These are phyloP conservation scores for Pestalotiopsis fici DNA, from an alignment of 2,329 filamentous ascomycete genomes.

Conservation along the genomic window DNA sequence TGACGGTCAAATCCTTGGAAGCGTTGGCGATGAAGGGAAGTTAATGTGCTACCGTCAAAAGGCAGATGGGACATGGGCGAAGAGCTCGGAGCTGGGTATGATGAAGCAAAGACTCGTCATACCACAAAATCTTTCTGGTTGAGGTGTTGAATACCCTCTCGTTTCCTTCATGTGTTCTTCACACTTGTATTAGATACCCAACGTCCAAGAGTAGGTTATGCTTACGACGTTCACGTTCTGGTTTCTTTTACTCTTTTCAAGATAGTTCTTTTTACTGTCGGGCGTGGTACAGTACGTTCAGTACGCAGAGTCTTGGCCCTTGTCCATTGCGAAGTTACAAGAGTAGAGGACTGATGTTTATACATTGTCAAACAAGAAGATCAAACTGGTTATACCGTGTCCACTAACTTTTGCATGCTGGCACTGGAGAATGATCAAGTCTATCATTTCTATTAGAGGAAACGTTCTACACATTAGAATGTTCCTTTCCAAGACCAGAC, in stretches of 20 bases:
- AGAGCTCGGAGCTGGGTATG: slow-evolving; percentile 61
- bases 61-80: slow-evolving; percentile 58
- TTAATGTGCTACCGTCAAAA: slow-evolving; percentile 63
- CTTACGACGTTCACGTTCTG: neutral
- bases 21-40: slow-evolving; percentile 75
- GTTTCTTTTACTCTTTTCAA: neutral
- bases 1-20: slow-evolving; percentile 72
- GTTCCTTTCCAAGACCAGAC: neutral
- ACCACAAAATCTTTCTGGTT: slow-evolving; percentile 28
- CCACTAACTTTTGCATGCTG: neutral
- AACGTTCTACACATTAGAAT: neutral
- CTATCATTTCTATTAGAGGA: neutral
- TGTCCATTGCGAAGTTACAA: neutral
- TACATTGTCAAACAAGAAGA: neutral
- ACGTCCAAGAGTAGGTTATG: neutral
- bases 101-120: slow-evolving; percentile 56
- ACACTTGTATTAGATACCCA: neutral
- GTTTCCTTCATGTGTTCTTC: neutral
- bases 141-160: neutral
- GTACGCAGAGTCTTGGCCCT: neutral
- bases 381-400: neutral
- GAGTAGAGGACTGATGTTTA: neutral
- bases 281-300: neutral
- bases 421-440: neutral
- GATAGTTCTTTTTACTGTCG: neutral